Conservation (phyloP, 495 filamentous ascomycete species). For the Daldinia grandis region DNA sequence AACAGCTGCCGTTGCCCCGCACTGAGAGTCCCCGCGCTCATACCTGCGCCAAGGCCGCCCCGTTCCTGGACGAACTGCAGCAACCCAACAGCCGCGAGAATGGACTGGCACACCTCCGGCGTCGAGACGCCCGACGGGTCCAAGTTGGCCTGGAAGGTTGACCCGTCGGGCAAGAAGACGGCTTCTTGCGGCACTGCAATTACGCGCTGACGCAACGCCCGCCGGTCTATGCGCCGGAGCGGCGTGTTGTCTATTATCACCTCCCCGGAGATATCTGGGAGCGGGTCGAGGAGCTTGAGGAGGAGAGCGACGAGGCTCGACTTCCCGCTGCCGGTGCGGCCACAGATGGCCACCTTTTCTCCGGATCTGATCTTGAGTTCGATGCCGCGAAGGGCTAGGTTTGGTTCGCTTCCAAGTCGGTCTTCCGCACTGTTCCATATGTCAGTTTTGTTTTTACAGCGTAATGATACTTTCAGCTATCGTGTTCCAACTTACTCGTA, state of each 20-base stretch:
- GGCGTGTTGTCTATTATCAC: not conserved
- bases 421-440: not conserved
- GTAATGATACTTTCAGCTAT: not conserved
- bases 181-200: not conserved
- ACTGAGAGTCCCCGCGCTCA: not conserved
- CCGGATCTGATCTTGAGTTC: not conserved
- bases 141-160: not conserved
- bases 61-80: not conserved
- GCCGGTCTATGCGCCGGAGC: not conserved
- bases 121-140: not conserved
- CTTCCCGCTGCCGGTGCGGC: not conserved
- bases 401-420: not conserved
- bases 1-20: not conserved
- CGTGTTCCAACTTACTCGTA: not conserved
- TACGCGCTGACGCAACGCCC: not conserved
- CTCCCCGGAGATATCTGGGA: not conserved
- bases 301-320: not conserved
- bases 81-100: not conserved
- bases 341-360: not conserved
- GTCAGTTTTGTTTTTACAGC: not conserved
- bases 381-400: not conserved
- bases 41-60: not conserved
- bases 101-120: not conserved
- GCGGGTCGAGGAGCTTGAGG: not conserved
- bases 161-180: not conserved